Evolutionary conservation across 108 stramenopile species (phyloP).

Genomic region (Parmales sp.): DNA sequence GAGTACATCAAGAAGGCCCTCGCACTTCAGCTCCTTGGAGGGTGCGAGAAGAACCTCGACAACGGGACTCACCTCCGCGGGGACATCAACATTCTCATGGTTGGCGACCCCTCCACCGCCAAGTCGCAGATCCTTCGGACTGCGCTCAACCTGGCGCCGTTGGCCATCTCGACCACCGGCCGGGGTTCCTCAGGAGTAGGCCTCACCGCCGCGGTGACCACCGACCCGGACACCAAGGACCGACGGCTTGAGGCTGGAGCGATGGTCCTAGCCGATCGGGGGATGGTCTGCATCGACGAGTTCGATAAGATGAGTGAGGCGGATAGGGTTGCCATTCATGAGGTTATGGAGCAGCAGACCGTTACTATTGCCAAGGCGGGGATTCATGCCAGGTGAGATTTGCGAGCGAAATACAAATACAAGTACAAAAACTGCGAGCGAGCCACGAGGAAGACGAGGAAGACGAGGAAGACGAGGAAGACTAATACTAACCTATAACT

Average conservation of each 20-base stretch:
- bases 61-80: conserved; percentile 97
- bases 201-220: conserved; percentile 95
- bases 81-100: conserved; percentile 98
- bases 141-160: conserved; percentile 88
- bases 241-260: conserved; percentile 96
- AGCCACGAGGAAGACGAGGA: too few species aligned
- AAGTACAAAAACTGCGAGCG: too few species aligned
- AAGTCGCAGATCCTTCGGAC: conserved; percentile 93
- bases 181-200: conserved; percentile 98
- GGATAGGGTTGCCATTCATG: conserved; percentile 95
- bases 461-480: too few species aligned
- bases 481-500: too few species aligned
- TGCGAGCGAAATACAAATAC: too few species aligned
- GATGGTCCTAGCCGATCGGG: conserved; percentile 97
- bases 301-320: conserved; percentile 84
- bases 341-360: conserved; percentile 99
- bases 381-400: conserved; percentile 88
- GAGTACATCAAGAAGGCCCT: conserved; percentile 91
- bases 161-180: conserved; percentile 88
- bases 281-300: conserved; percentile 98
- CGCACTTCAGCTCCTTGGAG: conserved; percentile 79
- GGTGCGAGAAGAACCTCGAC: conserved; percentile 88
- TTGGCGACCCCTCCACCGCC: conserved; percentile 98
- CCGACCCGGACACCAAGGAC: conserved; percentile 93
- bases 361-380: conserved; percentile 99